A percentile compares a stretch with the other conserved stretches of the same genome.
Evolutionary conservation across 2,329 filamentous ascomycete species (phyloP).

Genomic region (Chaetomiaceae sp.): DNA sequence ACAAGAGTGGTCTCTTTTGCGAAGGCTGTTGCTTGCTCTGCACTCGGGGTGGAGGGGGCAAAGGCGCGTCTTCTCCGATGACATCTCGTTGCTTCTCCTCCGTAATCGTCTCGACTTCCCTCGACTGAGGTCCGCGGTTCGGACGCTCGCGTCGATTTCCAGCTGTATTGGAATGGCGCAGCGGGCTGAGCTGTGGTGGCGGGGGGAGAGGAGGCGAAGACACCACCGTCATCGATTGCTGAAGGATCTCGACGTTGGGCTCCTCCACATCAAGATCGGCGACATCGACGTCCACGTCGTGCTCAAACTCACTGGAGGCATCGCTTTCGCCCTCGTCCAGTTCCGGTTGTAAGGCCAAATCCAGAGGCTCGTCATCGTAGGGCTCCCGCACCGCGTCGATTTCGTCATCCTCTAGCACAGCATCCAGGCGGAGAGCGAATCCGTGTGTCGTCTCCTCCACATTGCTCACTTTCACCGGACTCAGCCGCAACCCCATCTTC

Average conservation of each 20-base stretch:
- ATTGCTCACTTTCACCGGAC: constrained; percentile 50
- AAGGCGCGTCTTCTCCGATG: constrained; percentile 27
- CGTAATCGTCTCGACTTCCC: constrained; percentile 40
- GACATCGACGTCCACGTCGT: constrained; percentile 31
- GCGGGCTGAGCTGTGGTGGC: constrained; percentile 44
- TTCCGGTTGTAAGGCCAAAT: constrained; percentile 34
- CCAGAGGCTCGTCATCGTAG: constrained; percentile 34
- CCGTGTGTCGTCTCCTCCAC: constrained; percentile 41
- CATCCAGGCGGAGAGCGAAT: constrained; percentile 33
- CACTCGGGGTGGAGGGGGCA: constrained; percentile 29
- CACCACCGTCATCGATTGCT: constrained; percentile 37
- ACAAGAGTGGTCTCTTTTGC: constrained; percentile 25
- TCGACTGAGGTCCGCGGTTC: constrained; percentile 28
- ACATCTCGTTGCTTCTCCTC: constrained; percentile 45
- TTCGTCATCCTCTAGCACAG: constrained; percentile 42
- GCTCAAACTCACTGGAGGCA: constrained; percentile 40
- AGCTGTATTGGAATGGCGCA: constrained; percentile 46
- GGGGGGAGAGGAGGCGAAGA: constrained; percentile 43
- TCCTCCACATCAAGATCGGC: constrained; percentile 38
- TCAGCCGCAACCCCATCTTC: constrained; percentile 60
- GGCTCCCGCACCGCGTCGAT: constrained; percentile 24
- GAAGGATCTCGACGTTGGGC: constrained; percentile 40
- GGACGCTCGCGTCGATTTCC: constrained; percentile 37
- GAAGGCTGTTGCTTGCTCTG: constrained; percentile 29
- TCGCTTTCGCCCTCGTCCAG: constrained; percentile 30